Evolutionary conservation across 345 rosid species (phyloP).

Genomic region (Aquilaria sinensis): DNA sequence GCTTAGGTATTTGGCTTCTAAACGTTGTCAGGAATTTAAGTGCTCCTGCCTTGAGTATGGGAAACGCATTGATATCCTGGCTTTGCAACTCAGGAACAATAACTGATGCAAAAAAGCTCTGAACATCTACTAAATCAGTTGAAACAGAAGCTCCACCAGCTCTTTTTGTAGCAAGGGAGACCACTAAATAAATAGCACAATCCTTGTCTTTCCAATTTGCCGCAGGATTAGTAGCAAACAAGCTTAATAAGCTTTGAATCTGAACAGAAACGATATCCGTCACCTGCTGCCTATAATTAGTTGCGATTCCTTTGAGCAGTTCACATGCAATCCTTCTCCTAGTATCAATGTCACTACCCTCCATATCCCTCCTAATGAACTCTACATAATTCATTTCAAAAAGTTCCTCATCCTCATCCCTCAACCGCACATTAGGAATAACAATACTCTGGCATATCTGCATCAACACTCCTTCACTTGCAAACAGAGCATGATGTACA

Average conservation of each 20-base stretch:
- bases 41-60: conserved; percentile 95
- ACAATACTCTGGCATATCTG: conserved; percentile 90
- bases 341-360: conserved; percentile 96
- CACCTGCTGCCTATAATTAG: conserved; percentile 70
- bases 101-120: conserved; percentile 65
- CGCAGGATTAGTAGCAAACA: conserved; percentile 62
- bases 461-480: conserved; percentile 61
- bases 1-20: conserved; percentile 66
- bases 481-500: conserved; percentile 86
- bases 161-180: conserved; percentile 82
- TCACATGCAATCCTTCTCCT: conserved; percentile 99
- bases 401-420: conserved; percentile 95
- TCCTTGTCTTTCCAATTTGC: conserved; percentile 94
- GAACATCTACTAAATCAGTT: conserved; percentile 83
- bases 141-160: conserved; percentile 77
- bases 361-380: conserved; percentile 99
- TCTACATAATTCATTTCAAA: conserved; percentile 96
- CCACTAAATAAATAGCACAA: conserved; percentile 89
- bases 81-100: conserved; percentile 84
- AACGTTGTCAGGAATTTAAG: conserved; percentile 85
- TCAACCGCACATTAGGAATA: conserved; percentile 87
- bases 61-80: conserved; percentile 66
- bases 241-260: conserved; percentile 64
- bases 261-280: conserved; percentile 62
- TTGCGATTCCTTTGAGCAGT: conserved; percentile 85